phyloP scores from a whole-genome alignment of 2,329 filamentous ascomycete species.

The Zasmidium angulare region DNA sequence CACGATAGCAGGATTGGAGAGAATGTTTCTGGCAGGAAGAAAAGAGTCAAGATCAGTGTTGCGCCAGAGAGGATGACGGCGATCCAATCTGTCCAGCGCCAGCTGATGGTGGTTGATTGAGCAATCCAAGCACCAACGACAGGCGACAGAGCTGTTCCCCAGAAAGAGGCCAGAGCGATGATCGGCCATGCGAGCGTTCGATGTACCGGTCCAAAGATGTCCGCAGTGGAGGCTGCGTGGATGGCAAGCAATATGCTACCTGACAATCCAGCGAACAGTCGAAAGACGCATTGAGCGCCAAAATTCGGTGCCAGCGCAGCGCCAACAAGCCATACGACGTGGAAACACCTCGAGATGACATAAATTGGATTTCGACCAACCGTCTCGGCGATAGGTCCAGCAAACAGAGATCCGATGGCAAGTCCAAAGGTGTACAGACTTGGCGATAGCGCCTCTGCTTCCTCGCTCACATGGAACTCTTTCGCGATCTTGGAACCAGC shows the following conservation, averaged over 20 bases:
- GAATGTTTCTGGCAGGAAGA: constrained; percentile 52
- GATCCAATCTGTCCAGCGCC: constrained; percentile 43
- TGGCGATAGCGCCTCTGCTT: constrained; percentile 30
- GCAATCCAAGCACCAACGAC: constrained; percentile 18
- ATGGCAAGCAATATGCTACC: constrained; percentile 25
- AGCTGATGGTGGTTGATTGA: constrained; percentile 20
- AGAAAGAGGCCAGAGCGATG: constrained; percentile 21
- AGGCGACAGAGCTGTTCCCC: constrained; percentile 20
- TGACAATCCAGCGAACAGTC: constrained; percentile 29
- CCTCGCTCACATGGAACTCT: constrained; percentile 24
- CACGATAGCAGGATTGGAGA: constrained; percentile 37
- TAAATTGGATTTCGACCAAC: constrained; percentile 34
- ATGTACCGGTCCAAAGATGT: constrained; percentile 27
- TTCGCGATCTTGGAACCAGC: constrained; percentile 10
- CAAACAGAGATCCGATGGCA: constrained; percentile 39
- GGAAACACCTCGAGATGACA: constrained; percentile 21
- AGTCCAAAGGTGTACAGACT: constrained; percentile 49
- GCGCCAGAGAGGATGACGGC: constrained; percentile 24
- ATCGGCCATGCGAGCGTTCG: constrained; percentile 25
- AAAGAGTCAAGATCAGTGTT: constrained; percentile 29
- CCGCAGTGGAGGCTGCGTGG: constrained; percentile 27
- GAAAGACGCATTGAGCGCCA: constrained; percentile 26
- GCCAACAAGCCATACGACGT: constrained; percentile 22
- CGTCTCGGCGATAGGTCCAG: constrained; percentile 42
- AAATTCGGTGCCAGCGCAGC: constrained; percentile 26